A percentile compares a stretch with the other conserved stretches of the same genome.
phyloP scores from a whole-genome alignment of 495 filamentous ascomycete species.

The Neurospora sp. region DNA sequence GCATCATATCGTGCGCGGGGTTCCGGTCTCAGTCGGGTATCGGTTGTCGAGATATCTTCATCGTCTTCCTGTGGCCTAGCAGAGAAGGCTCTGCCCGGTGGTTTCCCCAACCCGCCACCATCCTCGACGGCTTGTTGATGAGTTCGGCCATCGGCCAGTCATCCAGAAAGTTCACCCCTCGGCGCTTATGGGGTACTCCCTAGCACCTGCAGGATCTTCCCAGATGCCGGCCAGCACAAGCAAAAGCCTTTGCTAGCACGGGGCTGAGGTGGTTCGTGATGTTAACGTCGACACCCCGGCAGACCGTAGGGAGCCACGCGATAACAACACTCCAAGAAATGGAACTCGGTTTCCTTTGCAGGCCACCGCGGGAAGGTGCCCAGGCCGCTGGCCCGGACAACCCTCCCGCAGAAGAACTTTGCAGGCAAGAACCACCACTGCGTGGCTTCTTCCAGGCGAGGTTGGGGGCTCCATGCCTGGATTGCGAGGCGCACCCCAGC shows the following conservation, averaged over 20 bases:
- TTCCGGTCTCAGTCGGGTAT: neutral
- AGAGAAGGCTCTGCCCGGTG: neutral
- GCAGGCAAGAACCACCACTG: neutral
- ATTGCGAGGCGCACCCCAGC: no score
- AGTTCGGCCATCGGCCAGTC: neutral
- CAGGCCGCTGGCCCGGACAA: neutral
- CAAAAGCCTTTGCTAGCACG: neutral
- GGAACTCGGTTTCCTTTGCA: neutral
- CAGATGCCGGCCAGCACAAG: neutral
- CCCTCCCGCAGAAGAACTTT: neutral
- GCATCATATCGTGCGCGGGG: neutral
- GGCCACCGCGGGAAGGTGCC: neutral
- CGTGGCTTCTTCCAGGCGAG: neutral
- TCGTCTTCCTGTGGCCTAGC: neutral
- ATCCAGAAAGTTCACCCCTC: neutral
- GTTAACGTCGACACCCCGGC: neutral
- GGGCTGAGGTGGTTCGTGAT: neutral
- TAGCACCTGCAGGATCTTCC: neutral
- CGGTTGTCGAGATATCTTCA: neutral
- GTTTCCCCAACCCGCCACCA: neutral
- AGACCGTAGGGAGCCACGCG: neutral
- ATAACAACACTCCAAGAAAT: neutral
- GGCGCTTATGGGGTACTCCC: neutral
- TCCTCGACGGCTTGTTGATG: neutral
- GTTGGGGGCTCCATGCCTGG: no score